Evolutionary conservation across 2,329 filamentous ascomycete genomes (phyloP).

Genomic region (Aschersonia sp.): DNA sequence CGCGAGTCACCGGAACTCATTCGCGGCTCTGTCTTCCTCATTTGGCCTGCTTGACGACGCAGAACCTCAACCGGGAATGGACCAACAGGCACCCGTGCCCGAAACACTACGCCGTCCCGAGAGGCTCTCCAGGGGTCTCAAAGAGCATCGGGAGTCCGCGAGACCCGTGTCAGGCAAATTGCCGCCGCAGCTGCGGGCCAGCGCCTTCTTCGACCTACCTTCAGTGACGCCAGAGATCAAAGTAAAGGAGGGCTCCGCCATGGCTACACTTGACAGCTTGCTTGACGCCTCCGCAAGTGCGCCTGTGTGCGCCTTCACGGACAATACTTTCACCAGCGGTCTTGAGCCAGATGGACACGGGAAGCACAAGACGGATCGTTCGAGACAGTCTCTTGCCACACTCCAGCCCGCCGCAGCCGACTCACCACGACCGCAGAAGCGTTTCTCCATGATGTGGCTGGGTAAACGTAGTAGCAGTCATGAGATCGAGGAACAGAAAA

Average conservation of each 20-base stretch:
- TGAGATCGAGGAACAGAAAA: slow-evolving; percentile 13
- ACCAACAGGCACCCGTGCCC: background rate
- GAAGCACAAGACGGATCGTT: slow-evolving; percentile 34
- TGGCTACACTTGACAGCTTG: slow-evolving; percentile 79
- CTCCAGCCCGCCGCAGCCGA: slow-evolving; percentile 9
- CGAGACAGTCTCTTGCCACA: slow-evolving; percentile 13
- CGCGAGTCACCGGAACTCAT: slow-evolving; percentile 20
- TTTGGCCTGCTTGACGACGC: slow-evolving; percentile 9
- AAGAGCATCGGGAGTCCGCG: slow-evolving; percentile 18
- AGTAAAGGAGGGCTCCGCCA: slow-evolving; percentile 66
- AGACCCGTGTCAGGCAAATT: slow-evolving; percentile 26
- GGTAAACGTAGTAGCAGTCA: slow-evolving; percentile 22
- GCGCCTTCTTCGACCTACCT: slow-evolving; percentile 71
- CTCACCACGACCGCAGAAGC: slow-evolving; percentile 24
- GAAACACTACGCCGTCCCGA: slow-evolving; percentile 18
- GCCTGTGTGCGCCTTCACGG: slow-evolving; percentile 81
- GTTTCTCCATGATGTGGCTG: slow-evolving; percentile 34
- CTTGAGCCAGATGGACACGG: slow-evolving; percentile 66
- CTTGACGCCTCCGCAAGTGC: slow-evolving; percentile 79
- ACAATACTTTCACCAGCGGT: slow-evolving; percentile 70
- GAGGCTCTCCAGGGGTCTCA: slow-evolving; percentile 16
- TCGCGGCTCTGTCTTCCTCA: slow-evolving; percentile 15
- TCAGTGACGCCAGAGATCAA: slow-evolving; percentile 35
- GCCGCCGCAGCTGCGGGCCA: slow-evolving; percentile 80
- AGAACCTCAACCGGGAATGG: slow-evolving; percentile 3